Base-by-base conservation (phyloP, 1,284 basidiomycete genomes). In the Cryptococcus amylolentus region DNA sequence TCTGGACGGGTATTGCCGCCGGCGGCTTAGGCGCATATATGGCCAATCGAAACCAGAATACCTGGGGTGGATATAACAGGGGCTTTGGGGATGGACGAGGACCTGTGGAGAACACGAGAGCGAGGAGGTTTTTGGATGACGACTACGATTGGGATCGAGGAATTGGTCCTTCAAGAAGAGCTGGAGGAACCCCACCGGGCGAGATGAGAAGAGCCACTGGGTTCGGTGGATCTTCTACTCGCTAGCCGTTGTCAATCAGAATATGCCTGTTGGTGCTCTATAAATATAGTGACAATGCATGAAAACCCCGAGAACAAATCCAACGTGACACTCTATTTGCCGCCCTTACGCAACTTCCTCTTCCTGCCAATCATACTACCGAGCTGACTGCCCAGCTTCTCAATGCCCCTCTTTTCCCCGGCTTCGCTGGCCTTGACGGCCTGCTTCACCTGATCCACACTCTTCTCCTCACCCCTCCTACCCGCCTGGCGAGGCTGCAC, bases 1-100 rank as follows among this genome's bases (percentile, higher is more conserved):
- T 92, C 71, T 91, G 86, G 87, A 86, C 85, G 0, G 90, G 91
- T 14, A 82, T 87, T 12, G 82, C 83, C 1, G 68, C 86, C 1
- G 89, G 88, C 7, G 86, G 85, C 40, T 71, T 86, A 0, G 86
- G 84, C 0, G 82, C 83, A 20, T 83, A 84, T 62, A 66, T 86
- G 8, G 60, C 63, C 20, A 58, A 62, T 13, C 26, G 45, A 10
- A 39, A 39, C 31, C 28, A 23, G 5, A 13, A 78, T 14, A 87
- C 74, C 4, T 75, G 75, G 14, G 85, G 83, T 18, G 81, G 75
- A 13, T 77, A 55, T 41, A 40, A 42, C 13, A 44, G 58, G 45
- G 57, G 57, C 46, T 52, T 61, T 54, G 65, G 60, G 18, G 54
- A 57, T 3, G 64, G 61, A 8, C 31, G 59, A 18, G 57, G 31